These are phyloP conservation scores for Spergularia azorica DNA, from an alignment of 179 eudicot species.

Conservation along the genomic window DNA sequence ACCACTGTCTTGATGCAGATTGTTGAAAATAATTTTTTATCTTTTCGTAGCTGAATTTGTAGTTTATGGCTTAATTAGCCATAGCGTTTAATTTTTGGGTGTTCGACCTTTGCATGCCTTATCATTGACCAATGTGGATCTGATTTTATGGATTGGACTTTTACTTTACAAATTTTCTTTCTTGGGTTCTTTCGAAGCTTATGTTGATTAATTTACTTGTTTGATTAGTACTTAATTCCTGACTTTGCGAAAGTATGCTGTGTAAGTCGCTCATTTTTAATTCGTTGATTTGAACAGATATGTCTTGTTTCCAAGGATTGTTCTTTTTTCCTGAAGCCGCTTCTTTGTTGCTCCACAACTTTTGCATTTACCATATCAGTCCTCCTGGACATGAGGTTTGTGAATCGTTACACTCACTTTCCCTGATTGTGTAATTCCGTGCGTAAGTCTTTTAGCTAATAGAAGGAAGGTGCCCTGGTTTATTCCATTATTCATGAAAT, in stretches of 20 bases:
- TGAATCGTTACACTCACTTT: constrained; percentile 35
- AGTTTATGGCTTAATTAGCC: neutral
- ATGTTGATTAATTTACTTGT: neutral
- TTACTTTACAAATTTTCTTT: neutral
- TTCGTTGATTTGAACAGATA: constrained; percentile 49
- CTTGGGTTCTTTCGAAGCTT: neutral
- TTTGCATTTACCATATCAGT: constrained; percentile 95
- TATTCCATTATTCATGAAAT: constrained; percentile 47
- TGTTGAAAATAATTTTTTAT: neutral
- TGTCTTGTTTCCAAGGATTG: constrained; percentile 98
- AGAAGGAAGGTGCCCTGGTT: neutral
- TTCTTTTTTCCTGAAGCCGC: constrained; percentile 99
- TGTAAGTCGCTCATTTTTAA: neutral
- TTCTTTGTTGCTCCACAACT: constrained; percentile 94
- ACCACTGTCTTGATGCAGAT: constrained; percentile 9
- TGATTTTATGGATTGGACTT: neutral
- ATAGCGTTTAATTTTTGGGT: neutral
- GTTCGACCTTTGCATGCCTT: neutral
- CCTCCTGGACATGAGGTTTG: constrained; percentile 99
- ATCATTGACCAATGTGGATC: neutral
- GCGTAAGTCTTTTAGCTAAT: neutral
- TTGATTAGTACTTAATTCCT: neutral
- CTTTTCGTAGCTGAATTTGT: neutral
- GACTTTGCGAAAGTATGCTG: neutral
- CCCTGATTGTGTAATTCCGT: constrained; percentile 17